phyloP scores from a whole-genome alignment of 2,329 filamentous ascomycete genomes.

The Coniella vitis region DNA sequence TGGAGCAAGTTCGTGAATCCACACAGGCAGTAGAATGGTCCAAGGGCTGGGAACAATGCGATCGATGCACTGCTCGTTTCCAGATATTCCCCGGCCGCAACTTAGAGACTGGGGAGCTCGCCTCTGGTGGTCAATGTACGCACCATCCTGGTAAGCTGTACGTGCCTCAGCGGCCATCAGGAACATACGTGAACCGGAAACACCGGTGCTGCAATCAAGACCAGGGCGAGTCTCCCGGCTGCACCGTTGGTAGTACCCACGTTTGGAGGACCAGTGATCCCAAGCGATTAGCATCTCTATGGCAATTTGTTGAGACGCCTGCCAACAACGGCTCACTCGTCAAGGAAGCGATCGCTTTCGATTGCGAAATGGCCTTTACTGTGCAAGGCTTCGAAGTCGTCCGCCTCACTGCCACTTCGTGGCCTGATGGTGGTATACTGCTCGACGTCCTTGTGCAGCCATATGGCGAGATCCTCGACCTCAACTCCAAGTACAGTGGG shows the following conservation, averaged over 20 bases:
- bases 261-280: slow-evolving; percentile 80
- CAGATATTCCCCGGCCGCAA: slow-evolving; percentile 86
- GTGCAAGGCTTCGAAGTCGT: slow-evolving; percentile 82
- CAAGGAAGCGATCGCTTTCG: slow-evolving; percentile 70
- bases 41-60: slow-evolving; percentile 79
- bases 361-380: slow-evolving; percentile 98
- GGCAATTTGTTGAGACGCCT: slow-evolving; percentile 78
- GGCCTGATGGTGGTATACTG: slow-evolving; percentile 69
- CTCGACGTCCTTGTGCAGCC: slow-evolving; percentile 83
- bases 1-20: slow-evolving; percentile 60
- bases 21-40: slow-evolving; percentile 58
- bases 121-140: slow-evolving; percentile 69
- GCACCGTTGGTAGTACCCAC: slow-evolving; percentile 63
- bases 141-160: slow-evolving; percentile 73
- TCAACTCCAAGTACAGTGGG: slow-evolving; percentile 90
- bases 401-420: slow-evolving; percentile 79
- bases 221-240: slow-evolving; percentile 68
- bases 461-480: slow-evolving; percentile 74
- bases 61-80: slow-evolving; percentile 79
- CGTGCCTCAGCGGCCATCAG: slow-evolving; percentile 48
- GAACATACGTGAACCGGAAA: slow-evolving; percentile 52
- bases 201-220: slow-evolving; percentile 75
- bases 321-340: slow-evolving; percentile 45
- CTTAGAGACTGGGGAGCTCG: slow-evolving; percentile 66
- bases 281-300: slow-evolving; percentile 67